Base-by-base conservation (phyloP, 306 rosid genomes). In the Arachis hypogaea region DNA sequence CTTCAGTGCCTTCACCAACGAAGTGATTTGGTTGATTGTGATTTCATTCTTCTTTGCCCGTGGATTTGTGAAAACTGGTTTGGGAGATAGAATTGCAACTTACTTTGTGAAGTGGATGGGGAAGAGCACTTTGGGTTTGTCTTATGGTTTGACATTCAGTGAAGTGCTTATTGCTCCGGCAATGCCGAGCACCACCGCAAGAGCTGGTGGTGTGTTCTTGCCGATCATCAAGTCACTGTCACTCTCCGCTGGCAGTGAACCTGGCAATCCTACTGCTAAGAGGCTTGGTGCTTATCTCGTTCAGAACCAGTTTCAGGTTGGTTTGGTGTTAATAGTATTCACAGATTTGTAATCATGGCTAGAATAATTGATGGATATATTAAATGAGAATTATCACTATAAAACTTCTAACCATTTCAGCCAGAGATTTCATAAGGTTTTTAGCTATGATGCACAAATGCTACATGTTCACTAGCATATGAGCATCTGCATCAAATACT, bases 11-110 rank as follows among this genome's bases (percentile, higher is more conserved):
- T 94, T 94, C 80, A 94, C 99, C 4, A 90, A 75, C 44, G 97
- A 94, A 75, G 99, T 94, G 6, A 94, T 92, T 77, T 94, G 98
- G 98, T 61, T 94, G 83, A 94, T 94, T 49, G 99, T 94, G 18
- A 92, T 94, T 28, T 94, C 99, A 3, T 94, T 94, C 85, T 94
- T 94, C 75, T 94, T 94, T 47, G 97, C 99, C 44, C 97, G 99
- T 11, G 99, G 99, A 0, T 92, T 94, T 46, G 97, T 94, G 8
- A 94, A 94, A 76, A 94, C 99, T 11, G 98, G 99, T 0, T 62
- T 94, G 18, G 99, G 97, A 3, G 93, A 94, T 76, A 85, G 99
- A 57, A 86, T 94, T 68, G 99, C 99, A 0, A 94, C 97, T 0
- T 94, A 87, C 59, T 94, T 94, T 44, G 96, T 94, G 6, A 94